A percentile compares a stretch with the other conserved stretches of the same genome.
Evolutionary conservation across 306 rosid genomes (phyloP).

Genomic region (Casuarina cunninghamiana): DNA sequence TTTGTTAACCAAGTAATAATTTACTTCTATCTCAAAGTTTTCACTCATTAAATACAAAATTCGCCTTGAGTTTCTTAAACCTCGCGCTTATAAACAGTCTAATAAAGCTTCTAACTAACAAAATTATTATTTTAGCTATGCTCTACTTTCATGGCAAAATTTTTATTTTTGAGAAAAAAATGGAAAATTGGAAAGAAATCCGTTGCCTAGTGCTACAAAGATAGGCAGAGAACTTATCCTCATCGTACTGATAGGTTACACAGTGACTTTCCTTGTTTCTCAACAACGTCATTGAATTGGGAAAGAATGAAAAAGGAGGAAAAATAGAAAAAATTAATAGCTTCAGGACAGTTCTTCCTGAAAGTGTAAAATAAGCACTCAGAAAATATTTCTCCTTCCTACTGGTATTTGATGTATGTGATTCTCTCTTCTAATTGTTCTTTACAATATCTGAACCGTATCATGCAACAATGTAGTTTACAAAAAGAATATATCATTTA

Average conservation of each 20-base stretch:
- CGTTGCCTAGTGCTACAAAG: neutral
- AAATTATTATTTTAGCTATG: too few relatives aligned
- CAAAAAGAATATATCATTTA: conserved; percentile 34
- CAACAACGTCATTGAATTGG: neutral
- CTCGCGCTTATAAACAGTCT: too few relatives aligned
- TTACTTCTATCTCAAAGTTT: too few relatives aligned
- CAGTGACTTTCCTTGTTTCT: neutral
- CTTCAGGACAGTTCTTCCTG: conserved; percentile 4
- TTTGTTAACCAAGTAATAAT: too few relatives aligned
- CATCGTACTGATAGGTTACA: conserved; percentile 19
- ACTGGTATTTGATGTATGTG: conserved; percentile 23
- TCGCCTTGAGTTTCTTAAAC: too few relatives aligned
- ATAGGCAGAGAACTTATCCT: conserved; percentile 22
- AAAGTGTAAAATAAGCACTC: neutral
- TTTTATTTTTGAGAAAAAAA: too few relatives aligned
- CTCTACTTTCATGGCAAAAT: too few relatives aligned
- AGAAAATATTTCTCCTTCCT: conserved; percentile 10
- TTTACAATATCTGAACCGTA: conserved; percentile 41
- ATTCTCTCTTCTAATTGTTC: conserved; percentile 29
- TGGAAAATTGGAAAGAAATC: too few relatives aligned
- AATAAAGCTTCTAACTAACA: too few relatives aligned
- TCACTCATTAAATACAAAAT: too few relatives aligned
- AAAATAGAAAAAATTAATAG: neutral
- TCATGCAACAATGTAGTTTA: conserved; percentile 12
- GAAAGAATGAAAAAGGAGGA: neutral